These are phyloP conservation scores for Telfairia occidentalis DNA, from an alignment of 331 rosid species.

Conservation along the genomic window DNA sequence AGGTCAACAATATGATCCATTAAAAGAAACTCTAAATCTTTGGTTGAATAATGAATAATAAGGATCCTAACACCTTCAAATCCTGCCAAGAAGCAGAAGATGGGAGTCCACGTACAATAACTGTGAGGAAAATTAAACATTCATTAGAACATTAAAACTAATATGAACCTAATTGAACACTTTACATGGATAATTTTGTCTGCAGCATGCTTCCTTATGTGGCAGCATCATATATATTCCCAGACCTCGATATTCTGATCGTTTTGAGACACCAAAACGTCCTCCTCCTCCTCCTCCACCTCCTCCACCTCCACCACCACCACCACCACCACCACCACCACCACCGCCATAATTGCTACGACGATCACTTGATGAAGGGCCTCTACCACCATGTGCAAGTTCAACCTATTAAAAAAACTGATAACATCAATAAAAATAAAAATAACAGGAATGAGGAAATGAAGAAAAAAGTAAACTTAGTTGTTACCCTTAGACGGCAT, in stretches of 20 bases:
- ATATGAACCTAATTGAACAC: not conserved
- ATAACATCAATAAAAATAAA: not conserved
- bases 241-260: constrained; percentile 91
- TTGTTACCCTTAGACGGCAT: constrained; percentile 87
- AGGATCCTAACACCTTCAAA: constrained; percentile 53
- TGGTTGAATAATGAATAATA: not conserved
- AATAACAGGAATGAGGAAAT: not conserved
- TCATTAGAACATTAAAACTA: not conserved
- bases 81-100: constrained; percentile 99
- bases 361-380: constrained; percentile 87
- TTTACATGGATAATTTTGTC: not conserved
- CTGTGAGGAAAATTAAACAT: constrained; percentile 30
- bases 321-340: constrained; percentile 12
- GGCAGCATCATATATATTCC: not conserved
- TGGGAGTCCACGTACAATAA: constrained; percentile 96
- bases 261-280: constrained; percentile 82
- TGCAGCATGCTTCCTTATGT: not conserved
- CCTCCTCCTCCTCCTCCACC: constrained; percentile 35
- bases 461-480: constrained; percentile 16
- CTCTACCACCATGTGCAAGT: constrained; percentile 99
- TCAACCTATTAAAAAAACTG: constrained; percentile 56
- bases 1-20: not conserved
- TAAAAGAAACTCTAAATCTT: constrained; percentile 2
- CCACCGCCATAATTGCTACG: constrained; percentile 63
- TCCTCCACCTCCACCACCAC: constrained; percentile 27